These are phyloP conservation scores for Hypoxylon sp. DNA, from an alignment of 2,329 filamentous ascomycete species.

Conservation along the genomic window DNA sequence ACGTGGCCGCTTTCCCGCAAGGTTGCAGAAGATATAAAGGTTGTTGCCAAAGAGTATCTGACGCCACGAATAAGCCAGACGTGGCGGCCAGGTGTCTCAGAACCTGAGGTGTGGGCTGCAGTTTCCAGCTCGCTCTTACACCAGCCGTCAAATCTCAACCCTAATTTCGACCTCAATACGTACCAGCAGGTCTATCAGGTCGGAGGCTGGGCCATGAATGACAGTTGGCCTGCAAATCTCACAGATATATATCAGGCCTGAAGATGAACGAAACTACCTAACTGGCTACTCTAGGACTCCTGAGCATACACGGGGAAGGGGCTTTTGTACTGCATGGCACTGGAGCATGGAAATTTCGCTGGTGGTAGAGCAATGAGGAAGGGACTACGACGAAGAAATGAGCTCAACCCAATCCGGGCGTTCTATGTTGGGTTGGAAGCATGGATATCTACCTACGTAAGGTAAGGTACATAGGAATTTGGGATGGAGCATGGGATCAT, in stretches of 20 bases:
- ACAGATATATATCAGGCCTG: constrained; percentile 41
- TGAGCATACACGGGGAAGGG: constrained; percentile 13
- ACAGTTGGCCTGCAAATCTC: constrained; percentile 39
- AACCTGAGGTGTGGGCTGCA: constrained; percentile 33
- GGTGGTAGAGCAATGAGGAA: constrained; percentile 23
- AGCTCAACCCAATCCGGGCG: constrained; percentile 15
- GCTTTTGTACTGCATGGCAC: constrained; percentile 30
- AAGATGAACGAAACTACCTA: constrained; percentile 20
- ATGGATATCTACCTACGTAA: neutral
- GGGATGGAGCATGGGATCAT: constrained; percentile 16
- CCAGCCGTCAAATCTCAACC: constrained; percentile 21
- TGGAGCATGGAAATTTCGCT: constrained; percentile 25
- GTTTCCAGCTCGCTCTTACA: constrained; percentile 35
- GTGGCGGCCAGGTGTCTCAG: constrained; percentile 35
- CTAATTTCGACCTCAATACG: constrained; percentile 37
- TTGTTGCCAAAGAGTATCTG: constrained; percentile 51
- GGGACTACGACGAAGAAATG: constrained; percentile 19
- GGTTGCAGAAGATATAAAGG: constrained; percentile 55
- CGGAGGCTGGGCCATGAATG: constrained; percentile 36
- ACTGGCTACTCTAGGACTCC: neutral
- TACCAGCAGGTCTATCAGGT: constrained; percentile 39
- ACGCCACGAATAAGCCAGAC: constrained; percentile 37
- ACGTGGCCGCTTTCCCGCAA: constrained; percentile 56
- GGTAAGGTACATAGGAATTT: constrained; percentile 12
- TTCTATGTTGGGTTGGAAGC: constrained; percentile 18